Evolutionary conservation across 78 protist genomes (phyloP).

Genomic region (Dictyostelium firmibasis): DNA sequence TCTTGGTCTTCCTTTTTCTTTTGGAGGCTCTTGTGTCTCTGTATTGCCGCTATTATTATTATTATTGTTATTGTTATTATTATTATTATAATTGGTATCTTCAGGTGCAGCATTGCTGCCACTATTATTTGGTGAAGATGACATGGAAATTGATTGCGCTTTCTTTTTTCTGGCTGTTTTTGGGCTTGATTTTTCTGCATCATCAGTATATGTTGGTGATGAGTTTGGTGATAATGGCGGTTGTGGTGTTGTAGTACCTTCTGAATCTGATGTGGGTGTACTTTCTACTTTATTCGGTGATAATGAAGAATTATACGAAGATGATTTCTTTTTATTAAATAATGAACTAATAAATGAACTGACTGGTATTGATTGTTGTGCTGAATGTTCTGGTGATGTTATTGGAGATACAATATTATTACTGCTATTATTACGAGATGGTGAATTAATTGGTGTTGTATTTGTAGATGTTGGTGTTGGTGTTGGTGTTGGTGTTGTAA

Average conservation of each 20-base stretch:
- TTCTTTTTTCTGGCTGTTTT: background rate
- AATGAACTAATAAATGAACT: slow-evolving; percentile 18
- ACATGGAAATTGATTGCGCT: background rate
- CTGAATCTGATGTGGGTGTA: background rate
- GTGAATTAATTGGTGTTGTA: background rate
- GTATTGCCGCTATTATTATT: background rate
- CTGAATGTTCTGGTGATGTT: background rate
- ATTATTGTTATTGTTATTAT: background rate
- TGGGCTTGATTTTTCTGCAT: background rate
- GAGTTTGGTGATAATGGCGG: background rate
- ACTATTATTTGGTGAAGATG: background rate
- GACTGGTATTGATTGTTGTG: background rate
- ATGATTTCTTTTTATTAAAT: slow-evolving; percentile 4
- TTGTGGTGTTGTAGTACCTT: background rate
- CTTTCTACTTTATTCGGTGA: background rate
- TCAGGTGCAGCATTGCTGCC: no score
- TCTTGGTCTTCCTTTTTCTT: slow-evolving; percentile 13
- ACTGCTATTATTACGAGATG: background rate
- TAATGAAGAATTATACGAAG: background rate
- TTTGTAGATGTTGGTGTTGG: background rate
- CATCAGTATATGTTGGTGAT: background rate
- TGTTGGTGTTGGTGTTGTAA: background rate
- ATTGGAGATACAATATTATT: background rate
- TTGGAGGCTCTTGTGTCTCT: background rate
- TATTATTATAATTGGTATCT: background rate